Evolutionary conservation across 176 grass and related monocot genomes (phyloP).

Genomic region (Poa annua): DNA sequence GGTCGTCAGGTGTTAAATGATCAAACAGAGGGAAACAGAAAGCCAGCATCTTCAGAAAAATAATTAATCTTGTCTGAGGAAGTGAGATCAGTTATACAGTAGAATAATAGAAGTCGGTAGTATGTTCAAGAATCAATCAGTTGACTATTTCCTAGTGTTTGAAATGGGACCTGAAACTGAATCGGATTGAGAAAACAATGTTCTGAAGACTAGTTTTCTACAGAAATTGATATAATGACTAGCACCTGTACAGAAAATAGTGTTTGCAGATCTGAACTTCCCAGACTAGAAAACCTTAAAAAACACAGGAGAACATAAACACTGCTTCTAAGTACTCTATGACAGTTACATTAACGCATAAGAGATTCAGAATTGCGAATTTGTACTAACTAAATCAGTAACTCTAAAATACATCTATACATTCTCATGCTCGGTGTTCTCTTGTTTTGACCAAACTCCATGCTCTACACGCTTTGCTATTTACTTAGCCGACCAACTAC

Average conservation of each 20-base stretch:
- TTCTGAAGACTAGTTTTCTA: not conserved
- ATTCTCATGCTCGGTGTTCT: not conserved
- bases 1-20: not conserved
- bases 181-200: not conserved
- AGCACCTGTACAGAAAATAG: not conserved
- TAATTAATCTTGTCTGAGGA: not conserved
- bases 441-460: not conserved
- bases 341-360: not conserved
- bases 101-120: not conserved
- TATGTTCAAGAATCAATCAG: not conserved
- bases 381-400: no score
- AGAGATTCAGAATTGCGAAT: no score
- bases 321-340: not conserved
- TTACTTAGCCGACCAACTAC: constrained; percentile 8
- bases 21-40: not conserved
- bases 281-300: not conserved
- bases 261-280: not conserved
- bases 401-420: no score
- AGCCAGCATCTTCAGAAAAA: not conserved
- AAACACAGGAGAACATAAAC: not conserved
- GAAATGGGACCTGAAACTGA: not conserved
- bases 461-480: not conserved
- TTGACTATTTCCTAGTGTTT: not conserved
- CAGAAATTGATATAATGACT: not conserved
- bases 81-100: not conserved